Evolutionary conservation across 2,329 filamentous ascomycete genomes (phyloP), one percentile per base, ranked within the genome.

Genomic region (Penicillium sp.): DNA sequence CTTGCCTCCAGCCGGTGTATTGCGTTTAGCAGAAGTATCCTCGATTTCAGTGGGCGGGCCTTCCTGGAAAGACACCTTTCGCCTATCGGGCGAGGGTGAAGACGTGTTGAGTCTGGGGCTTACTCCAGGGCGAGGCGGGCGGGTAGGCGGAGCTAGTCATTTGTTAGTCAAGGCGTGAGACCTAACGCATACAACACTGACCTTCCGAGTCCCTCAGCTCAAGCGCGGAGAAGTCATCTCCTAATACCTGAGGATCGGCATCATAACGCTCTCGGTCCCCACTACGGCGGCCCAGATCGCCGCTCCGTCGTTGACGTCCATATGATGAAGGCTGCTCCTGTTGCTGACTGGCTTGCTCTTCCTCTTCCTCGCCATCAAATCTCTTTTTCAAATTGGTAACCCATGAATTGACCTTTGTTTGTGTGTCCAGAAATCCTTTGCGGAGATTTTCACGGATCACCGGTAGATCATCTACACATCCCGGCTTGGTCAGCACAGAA

Each of bases 381-480:
- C 82, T 86, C 76, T 96, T 96, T 70, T 86, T 92, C 60, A 98
- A 72, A 47, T 80, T 88, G 34, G 78, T 84, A 54, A 98, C 87
- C 89, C 90, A 96, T 33, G 79, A 77, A 68, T 94, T 96, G 54
- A 98, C 85, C 59, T 85, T 93, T 38, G 78, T 81, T 68, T 96
- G 92, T 2, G 92, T 96, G 59, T 98, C 89, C 38, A 88, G 58
- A 67, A 98, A 98, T 3, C 92, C 92, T 68, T 96, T 93, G 60
- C 83, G 84, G 52, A 98, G 77, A 57, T 93, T 95, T 60, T 95
- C 87, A 50, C 82, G 82, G 59, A 98, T 95, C 33, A 90, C 80
- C 1, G 92, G 90, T 10, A 98, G 76, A 52, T 98, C 92, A 55
- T 98, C 92, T 80, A 48, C 27, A 30, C 14, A 12, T 30, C 5